Conservation (phyloP, 2,329 filamentous ascomycete species). For the Teratosphaeria zuluensis region DNA sequence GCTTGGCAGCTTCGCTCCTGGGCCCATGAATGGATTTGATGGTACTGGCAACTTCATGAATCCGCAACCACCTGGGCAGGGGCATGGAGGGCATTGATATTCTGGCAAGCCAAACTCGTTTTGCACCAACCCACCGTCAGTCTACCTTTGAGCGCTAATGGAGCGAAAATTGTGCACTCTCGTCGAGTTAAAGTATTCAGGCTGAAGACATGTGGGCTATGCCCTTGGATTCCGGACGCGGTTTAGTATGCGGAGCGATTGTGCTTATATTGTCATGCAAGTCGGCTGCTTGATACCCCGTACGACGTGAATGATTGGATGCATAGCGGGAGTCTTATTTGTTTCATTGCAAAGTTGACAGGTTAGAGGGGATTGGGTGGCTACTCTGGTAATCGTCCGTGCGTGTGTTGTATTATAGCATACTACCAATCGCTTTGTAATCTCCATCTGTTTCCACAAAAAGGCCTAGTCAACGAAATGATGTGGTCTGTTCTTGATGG, state of each 20-base stretch:
- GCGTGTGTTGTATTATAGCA: no score
- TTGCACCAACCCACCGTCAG: background rate
- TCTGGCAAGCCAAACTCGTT: background rate
- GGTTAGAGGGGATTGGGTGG: no score
- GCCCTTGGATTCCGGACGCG: background rate
- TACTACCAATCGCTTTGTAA: no score
- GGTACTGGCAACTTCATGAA: background rate
- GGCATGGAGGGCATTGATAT: background rate
- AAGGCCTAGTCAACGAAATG: no score
- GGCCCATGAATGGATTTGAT: conserved; percentile 4
- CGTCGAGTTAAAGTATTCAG: background rate
- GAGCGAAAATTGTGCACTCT: no score
- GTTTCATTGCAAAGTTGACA: background rate
- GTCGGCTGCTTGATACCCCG: background rate
- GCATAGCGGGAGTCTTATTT: background rate
- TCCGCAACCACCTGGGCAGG: background rate
- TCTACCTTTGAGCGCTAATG: background rate
- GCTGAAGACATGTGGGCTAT: background rate
- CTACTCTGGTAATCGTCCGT: no score
- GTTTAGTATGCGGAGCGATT: background rate
- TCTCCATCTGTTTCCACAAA: no score
- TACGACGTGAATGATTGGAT: background rate
- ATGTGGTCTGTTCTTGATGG: no score
- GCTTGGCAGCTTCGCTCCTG: conserved; percentile 22
- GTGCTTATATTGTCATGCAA: background rate